Conservation (phyloP, 495 filamentous ascomycete genomes). For the Tuber umbilicatum region DNA sequence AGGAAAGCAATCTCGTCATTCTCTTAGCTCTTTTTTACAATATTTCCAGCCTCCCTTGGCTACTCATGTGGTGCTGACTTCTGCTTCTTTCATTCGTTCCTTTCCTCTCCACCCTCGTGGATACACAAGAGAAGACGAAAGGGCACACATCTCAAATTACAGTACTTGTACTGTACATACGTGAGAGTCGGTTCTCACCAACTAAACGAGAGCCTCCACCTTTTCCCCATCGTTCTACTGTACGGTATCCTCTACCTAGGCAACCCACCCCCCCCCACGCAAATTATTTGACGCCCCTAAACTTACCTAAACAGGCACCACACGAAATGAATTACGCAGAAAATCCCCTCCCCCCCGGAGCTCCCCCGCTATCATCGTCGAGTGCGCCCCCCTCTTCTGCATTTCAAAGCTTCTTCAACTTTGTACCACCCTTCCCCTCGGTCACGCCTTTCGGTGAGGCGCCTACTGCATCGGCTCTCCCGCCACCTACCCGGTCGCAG, state of each 20-base stretch:
- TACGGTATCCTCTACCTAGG: neutral
- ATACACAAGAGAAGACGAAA: neutral
- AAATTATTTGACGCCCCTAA: neutral
- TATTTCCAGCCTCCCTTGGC: neutral
- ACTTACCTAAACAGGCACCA: neutral
- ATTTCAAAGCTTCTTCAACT: conserved; percentile 18
- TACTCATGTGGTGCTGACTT: neutral
- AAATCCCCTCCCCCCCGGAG: neutral
- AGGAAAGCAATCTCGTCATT: neutral
- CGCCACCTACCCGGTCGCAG: neutral
- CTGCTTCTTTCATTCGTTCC: neutral
- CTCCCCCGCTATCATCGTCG: neutral
- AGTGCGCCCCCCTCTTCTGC: neutral
- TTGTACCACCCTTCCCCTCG: conserved; percentile 9
- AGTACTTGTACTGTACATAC: neutral
- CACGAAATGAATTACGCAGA: neutral
- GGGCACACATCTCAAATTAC: neutral
- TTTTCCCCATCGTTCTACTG: neutral
- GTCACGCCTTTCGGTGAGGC: neutral
- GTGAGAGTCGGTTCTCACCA: neutral
- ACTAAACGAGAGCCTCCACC: neutral
- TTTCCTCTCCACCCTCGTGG: neutral
- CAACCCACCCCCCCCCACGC: neutral
- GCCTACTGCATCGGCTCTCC: neutral
- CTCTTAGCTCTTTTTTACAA: neutral